Evolutionary conservation across 1,139 yeast genomes (phyloP).

Genomic region (Zhuliangozyma blackwelliae): DNA sequence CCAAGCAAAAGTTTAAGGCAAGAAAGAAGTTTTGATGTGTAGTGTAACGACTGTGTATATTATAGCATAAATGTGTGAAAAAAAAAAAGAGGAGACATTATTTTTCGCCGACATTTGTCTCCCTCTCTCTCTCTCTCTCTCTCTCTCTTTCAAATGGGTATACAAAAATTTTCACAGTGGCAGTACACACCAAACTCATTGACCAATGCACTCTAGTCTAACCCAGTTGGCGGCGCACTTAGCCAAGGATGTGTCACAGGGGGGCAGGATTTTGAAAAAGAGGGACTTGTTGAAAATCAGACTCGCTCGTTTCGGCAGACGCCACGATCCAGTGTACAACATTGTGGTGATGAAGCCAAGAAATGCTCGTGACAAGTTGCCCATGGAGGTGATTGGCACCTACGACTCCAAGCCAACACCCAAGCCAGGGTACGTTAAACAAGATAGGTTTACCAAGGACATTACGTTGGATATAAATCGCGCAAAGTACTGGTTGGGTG

Average conservation of each 20-base stretch:
- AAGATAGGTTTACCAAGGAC: conserved; percentile 48
- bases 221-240: conserved; percentile 14
- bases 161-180: too few relatives aligned
- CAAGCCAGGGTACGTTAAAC: conserved; percentile 33
- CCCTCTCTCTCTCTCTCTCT: too few relatives aligned
- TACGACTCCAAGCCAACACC: conserved; percentile 83
- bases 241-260: background rate
- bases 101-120: too few relatives aligned
- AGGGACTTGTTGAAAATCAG: conserved; percentile 44
- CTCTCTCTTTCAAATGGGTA: too few relatives aligned
- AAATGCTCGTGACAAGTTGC: conserved; percentile 76
- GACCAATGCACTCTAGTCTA: background rate
- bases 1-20: conserved; percentile 51
- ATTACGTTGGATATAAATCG: conserved; percentile 81
- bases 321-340: conserved; percentile 81
- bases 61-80: too few relatives aligned
- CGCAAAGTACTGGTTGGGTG: conserved; percentile 97
- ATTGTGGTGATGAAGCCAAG: conserved; percentile 79
- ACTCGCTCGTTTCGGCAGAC: conserved; percentile 90
- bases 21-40: conserved; percentile 43
- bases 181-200: too few relatives aligned
- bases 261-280: background rate
- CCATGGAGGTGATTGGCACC: conserved; percentile 93
- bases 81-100: too few relatives aligned
- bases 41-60: too few relatives aligned